A percentile compares a stretch with the other conserved stretches of the same genome.
Evolutionary conservation across 1,139 yeast genomes (phyloP).

Genomic region (Taphrina pruni): DNA sequence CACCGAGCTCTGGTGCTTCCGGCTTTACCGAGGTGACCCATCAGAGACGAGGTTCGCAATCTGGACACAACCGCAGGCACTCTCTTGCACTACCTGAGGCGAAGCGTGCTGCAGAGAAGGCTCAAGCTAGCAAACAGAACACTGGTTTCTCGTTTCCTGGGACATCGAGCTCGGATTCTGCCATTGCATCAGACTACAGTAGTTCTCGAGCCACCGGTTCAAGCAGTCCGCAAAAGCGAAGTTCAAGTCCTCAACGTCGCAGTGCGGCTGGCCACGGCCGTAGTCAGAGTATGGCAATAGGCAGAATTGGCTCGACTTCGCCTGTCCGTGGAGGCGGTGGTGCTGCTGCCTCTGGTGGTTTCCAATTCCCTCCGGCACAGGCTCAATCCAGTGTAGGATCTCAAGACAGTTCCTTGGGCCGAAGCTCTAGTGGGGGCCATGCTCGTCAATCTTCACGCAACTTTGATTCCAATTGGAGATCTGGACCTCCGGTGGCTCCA

Average conservation of each 20-base stretch:
- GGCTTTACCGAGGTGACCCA: conserved; percentile 41
- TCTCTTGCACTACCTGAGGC: conserved; percentile 93
- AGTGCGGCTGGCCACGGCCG: conserved; percentile 45
- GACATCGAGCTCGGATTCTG: conserved; percentile 44
- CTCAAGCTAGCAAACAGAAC: conserved; percentile 63
- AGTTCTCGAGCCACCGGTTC: conserved; percentile 20
- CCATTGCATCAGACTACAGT: conserved; percentile 42
- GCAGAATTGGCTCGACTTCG: conserved; percentile 49
- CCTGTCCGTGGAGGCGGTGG: conserved; percentile 42
- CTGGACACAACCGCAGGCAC: conserved; percentile 88
- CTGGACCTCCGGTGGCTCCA: conserved; percentile 49
- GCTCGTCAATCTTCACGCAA: conserved; percentile 65
- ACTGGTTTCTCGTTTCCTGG: conserved; percentile 44
- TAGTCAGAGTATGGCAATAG: conserved; percentile 45
- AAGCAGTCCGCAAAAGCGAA: conserved; percentile 38
- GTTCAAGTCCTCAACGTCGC: conserved; percentile 35
- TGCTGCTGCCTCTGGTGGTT: conserved; percentile 46
- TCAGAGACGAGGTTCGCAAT: conserved; percentile 53
- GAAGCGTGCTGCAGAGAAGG: conserved; percentile 93
- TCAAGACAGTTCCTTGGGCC: conserved; percentile 49
- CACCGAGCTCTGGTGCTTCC: conserved; percentile 41
- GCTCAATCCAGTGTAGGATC: conserved; percentile 57
- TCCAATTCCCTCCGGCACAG: conserved; percentile 51
- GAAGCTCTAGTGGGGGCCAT: conserved; percentile 54
- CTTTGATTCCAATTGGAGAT: conserved; percentile 57